Evolutionary conservation across 192 early-diverging fungal species (phyloP).

Genomic region (Dissophora globulifera): DNA sequence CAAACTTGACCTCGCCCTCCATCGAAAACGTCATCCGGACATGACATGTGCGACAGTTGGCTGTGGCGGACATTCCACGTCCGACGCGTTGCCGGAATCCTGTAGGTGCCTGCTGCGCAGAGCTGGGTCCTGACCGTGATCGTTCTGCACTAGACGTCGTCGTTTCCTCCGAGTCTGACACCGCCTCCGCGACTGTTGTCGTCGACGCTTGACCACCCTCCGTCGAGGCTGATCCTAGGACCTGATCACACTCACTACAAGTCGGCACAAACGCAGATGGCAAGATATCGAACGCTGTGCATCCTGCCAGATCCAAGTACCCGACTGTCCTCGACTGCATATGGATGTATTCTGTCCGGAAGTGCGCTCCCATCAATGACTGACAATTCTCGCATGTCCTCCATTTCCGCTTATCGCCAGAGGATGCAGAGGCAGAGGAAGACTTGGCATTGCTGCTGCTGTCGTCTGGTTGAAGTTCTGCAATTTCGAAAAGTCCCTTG

Average conservation of each 20-base stretch:
- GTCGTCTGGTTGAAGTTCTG: conserved; percentile 59
- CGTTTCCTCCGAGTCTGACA: no score
- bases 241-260: conserved; percentile 74
- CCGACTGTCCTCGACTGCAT: conserved; percentile 66
- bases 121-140: background rate
- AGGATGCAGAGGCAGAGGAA: conserved; percentile 5
- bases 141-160: no score
- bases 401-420: conserved; percentile 53
- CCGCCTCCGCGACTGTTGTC: background rate
- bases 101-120: conserved; percentile 15
- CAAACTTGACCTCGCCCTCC: conserved; percentile 67
- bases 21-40: conserved; percentile 56
- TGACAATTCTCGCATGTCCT: conserved; percentile 67
- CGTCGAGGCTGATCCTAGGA: conserved; percentile 37
- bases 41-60: conserved; percentile 58
- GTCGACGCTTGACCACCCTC: background rate
- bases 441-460: background rate
- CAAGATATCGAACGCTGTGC: conserved; percentile 75
- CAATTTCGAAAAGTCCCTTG: conserved; percentile 73
- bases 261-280: conserved; percentile 75
- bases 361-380: conserved; percentile 62
- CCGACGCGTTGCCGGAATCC: conserved; percentile 44
- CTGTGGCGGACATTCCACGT: conserved; percentile 49
- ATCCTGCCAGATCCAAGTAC: conserved; percentile 78
- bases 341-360: conserved; percentile 72